phyloP scores from a whole-genome alignment of 2,329 filamentous ascomycete species.

The Talaromyces albobiverticillius region DNA sequence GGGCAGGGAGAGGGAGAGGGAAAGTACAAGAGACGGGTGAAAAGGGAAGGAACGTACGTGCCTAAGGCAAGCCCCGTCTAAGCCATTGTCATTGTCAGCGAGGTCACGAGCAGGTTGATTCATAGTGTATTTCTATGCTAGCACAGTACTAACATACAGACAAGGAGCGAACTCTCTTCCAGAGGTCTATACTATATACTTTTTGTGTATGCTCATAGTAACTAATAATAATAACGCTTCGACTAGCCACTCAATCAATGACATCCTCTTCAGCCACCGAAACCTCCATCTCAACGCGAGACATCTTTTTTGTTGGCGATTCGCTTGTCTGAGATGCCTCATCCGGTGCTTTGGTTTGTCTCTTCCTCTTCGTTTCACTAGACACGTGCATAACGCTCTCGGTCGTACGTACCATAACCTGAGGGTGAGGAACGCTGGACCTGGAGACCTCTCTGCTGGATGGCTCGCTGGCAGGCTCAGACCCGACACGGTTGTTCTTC shows the following conservation, averaged over 20 bases:
- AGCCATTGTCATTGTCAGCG: no score
- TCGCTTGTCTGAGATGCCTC: slow-evolving; percentile 20
- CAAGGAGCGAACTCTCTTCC: not conserved
- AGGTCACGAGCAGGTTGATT: no score
- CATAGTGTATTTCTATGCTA: no score
- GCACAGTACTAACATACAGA: not conserved
- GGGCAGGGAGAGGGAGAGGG: not conserved
- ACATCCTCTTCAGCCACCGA: slow-evolving; percentile 11
- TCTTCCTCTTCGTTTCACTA: slow-evolving; percentile 25
- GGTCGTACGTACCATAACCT: slow-evolving; percentile 19
- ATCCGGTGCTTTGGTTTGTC: slow-evolving; percentile 18
- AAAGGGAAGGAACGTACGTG: no score
- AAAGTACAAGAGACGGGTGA: not conserved
- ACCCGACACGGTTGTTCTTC: slow-evolving; percentile 24
- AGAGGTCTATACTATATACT: not conserved
- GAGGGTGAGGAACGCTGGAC: slow-evolving; percentile 16
- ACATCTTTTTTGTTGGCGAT: slow-evolving; percentile 22
- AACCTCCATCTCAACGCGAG: slow-evolving; percentile 17
- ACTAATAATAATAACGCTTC: not conserved
- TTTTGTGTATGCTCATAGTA: not conserved
- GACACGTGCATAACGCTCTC: slow-evolving; percentile 18
- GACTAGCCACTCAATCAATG: slow-evolving; percentile 15
- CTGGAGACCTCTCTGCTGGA: slow-evolving; percentile 21
- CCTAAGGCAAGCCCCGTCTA: no score
- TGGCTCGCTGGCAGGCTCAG: slow-evolving; percentile 15